phyloP scores from a whole-genome alignment of 192 early-diverging fungal species.

The Coemansia sp. region DNA sequence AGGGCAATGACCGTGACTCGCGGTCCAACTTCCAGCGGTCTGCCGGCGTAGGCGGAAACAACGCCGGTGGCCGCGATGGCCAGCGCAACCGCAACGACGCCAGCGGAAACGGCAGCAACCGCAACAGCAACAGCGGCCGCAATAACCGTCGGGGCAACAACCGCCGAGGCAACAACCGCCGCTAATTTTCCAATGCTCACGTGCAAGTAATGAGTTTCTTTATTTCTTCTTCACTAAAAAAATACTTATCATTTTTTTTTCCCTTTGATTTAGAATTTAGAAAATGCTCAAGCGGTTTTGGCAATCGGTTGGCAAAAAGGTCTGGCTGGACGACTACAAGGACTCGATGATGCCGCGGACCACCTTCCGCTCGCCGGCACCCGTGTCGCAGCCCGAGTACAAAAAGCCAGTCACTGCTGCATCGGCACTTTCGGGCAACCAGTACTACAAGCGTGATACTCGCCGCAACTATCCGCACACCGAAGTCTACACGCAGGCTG shows the following conservation, averaged over 20 bases:
- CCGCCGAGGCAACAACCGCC: slow-evolving; percentile 16
- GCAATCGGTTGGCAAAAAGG: slow-evolving; percentile 46
- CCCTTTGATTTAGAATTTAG: not conserved
- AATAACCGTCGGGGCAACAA: slow-evolving; percentile 18
- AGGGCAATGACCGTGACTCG: slow-evolving; percentile 34
- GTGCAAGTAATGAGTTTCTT: not conserved
- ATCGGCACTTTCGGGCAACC: slow-evolving; percentile 75
- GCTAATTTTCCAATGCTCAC: too few relatives aligned
- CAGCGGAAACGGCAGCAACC: slow-evolving; percentile 10
- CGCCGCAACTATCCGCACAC: slow-evolving; percentile 89
- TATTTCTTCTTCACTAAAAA: slow-evolving; percentile 1
- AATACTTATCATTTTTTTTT: slow-evolving; percentile 7
- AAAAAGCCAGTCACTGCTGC: slow-evolving; percentile 57
- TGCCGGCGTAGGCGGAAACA: slow-evolving; percentile 19
- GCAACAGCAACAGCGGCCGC: slow-evolving; percentile 13
- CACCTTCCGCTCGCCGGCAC: slow-evolving; percentile 67
- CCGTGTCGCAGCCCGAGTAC: slow-evolving; percentile 57
- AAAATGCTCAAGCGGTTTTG: slow-evolving; percentile 50
- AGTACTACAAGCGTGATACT: slow-evolving; percentile 87
- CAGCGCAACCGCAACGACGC: slow-evolving; percentile 22
- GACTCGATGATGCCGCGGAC: slow-evolving; percentile 66
- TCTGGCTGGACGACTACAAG: slow-evolving; percentile 56
- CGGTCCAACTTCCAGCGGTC: slow-evolving; percentile 42
- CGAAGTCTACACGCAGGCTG: slow-evolving; percentile 74
- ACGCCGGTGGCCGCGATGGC: slow-evolving; percentile 29